These are phyloP conservation scores for Aspergillus piperis DNA, from an alignment of 2,329 filamentous ascomycete species.

Conservation along the genomic window DNA sequence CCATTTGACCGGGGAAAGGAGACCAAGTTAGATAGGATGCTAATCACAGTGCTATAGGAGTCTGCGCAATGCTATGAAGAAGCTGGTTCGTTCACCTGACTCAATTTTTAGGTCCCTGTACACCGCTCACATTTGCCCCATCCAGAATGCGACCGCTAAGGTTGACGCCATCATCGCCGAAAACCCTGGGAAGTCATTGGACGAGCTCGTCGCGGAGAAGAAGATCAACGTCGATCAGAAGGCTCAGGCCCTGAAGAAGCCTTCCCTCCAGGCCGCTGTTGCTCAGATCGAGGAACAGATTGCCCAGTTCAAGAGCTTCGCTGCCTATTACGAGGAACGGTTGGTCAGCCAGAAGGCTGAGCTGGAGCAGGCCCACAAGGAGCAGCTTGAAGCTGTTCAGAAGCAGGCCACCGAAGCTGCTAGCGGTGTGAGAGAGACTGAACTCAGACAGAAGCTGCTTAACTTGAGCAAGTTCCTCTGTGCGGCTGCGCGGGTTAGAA, in stretches of 20 bases:
- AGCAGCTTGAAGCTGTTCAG: constrained; percentile 57
- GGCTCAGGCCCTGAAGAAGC: constrained; percentile 64
- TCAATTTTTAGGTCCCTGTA: constrained; percentile 6
- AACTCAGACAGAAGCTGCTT: constrained; percentile 57
- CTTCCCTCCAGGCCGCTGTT: constrained; percentile 58
- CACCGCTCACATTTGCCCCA: constrained; percentile 20
- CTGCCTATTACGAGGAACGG: constrained; percentile 59
- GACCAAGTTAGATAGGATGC: constrained; percentile 10
- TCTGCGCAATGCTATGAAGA: constrained; percentile 91
- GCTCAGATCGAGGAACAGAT: constrained; percentile 63
- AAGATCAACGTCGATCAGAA: constrained; percentile 69
- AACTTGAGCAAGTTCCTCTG: constrained; percentile 63
- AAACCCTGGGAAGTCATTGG: constrained; percentile 60
- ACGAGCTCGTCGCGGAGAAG: constrained; percentile 62
- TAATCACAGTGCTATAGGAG: constrained; percentile 58
- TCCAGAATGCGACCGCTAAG: constrained; percentile 59
- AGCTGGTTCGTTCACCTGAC: constrained; percentile 67
- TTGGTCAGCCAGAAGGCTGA: constrained; percentile 58
- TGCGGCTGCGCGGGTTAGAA: constrained; percentile 62
- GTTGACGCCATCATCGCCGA: constrained; percentile 62
- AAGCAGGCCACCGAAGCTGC: constrained; percentile 54
- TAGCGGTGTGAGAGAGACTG: constrained; percentile 48
- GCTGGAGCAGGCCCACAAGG: constrained; percentile 56
- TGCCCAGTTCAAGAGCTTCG: constrained; percentile 61
- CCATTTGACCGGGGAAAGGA: background rate